Percentiles rank a stretch among this genome's conserved stretches.
These are phyloP conservation scores for Saccharomyces hybrid DNA, from an alignment of 1,139 yeast species.

Conservation along the genomic window DNA sequence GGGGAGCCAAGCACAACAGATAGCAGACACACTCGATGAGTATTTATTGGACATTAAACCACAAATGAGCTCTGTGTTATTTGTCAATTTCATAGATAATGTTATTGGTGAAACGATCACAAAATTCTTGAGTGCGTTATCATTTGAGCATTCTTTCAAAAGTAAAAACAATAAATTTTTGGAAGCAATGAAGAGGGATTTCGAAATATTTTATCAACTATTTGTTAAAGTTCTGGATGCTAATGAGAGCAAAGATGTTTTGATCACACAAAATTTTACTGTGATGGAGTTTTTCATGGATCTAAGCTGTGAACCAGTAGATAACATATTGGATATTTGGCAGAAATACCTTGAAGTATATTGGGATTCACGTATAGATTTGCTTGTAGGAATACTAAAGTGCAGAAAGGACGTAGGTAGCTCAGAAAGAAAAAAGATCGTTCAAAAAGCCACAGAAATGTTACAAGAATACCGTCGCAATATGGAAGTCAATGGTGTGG, in stretches of 20 bases:
- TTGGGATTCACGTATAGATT: conserved; percentile 59
- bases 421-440: conserved; percentile 22
- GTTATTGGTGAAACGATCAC: conserved; percentile 43
- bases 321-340: conserved; percentile 52
- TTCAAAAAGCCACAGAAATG: conserved; percentile 16
- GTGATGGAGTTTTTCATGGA: conserved; percentile 69
- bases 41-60: conserved; percentile 56
- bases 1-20: conserved; percentile 46
- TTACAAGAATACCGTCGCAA: not conserved
- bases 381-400: conserved; percentile 45
- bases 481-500: not conserved
- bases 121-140: conserved; percentile 42
- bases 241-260: conserved; percentile 32
- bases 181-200: conserved; percentile 61
- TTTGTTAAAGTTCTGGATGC: conserved; percentile 42
- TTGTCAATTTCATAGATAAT: conserved; percentile 45
- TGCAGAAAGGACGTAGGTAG: conserved; percentile 35
- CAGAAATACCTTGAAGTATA: conserved; percentile 47
- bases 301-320: conserved; percentile 49
- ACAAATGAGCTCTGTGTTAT: conserved; percentile 42
- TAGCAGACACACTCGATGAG: conserved; percentile 67
- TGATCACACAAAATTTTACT: conserved; percentile 39
- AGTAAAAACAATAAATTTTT: conserved; percentile 37
- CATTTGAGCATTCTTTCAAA: conserved; percentile 34
- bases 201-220: conserved; percentile 53